Percentiles rank a stretch among this genome's conserved stretches.
These are phyloP conservation scores for Podaxis mareebaensis DNA, from an alignment of 768 basidiomycete species.

Conservation along the genomic window DNA sequence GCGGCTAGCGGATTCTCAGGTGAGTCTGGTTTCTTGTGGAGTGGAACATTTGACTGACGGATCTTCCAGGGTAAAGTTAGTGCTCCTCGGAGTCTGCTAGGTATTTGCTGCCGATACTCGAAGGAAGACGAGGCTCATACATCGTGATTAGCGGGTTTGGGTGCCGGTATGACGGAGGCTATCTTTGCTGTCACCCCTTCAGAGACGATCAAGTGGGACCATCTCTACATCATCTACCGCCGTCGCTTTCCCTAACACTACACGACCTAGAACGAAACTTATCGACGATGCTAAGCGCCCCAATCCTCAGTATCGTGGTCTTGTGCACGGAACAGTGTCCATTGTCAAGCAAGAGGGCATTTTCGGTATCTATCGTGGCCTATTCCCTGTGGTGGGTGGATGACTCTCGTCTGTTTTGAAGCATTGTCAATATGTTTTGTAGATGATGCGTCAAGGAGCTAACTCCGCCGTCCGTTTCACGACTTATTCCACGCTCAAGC, in stretches of 20 bases:
- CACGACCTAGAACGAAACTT: conserved; percentile 78
- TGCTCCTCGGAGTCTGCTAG: conserved; percentile 80
- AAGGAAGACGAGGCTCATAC: not conserved
- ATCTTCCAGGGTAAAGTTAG: conserved; percentile 82
- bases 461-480: conserved; percentile 97
- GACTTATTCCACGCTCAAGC: conserved; percentile 92
- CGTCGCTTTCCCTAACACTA: not conserved
- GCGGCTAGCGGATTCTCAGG: conserved; percentile 80
- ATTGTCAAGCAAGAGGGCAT: conserved; percentile 89
- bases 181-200: conserved; percentile 95
- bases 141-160: conserved; percentile 60
- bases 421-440: conserved; percentile 5
- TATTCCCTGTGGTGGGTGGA: conserved; percentile 85
- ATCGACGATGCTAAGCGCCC: conserved; percentile 92
- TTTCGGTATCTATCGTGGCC: conserved; percentile 81
- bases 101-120: conserved; percentile 34
- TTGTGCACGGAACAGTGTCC: conserved; percentile 77
- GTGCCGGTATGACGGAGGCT: conserved; percentile 91
- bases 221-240: not conserved
- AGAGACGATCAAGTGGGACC: conserved; percentile 93
- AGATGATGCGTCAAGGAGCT: conserved; percentile 98
- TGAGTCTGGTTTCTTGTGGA: conserved; percentile 32
- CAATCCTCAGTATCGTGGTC: conserved; percentile 81
- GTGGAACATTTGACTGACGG: conserved; percentile 5
- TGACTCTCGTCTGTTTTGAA: not conserved